Evolutionary conservation across 2,329 filamentous ascomycete genomes (phyloP).

Genomic region (Fusarium pseudonygamai): DNA sequence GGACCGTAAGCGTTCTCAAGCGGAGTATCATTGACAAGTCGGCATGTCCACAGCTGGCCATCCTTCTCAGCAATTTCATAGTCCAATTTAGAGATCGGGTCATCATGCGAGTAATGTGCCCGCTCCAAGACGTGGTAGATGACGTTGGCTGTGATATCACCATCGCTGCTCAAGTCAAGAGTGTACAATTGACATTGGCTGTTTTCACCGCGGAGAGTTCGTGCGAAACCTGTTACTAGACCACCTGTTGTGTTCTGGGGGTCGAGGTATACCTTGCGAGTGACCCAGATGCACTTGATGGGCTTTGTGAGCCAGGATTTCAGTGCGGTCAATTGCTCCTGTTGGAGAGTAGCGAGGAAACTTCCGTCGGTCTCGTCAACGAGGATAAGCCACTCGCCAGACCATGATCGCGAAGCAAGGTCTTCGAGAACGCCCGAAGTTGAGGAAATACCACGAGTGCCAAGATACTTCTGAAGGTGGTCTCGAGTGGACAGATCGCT

Average conservation of each 20-base stretch:
- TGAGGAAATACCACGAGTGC: constrained; percentile 10
- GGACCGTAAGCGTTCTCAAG: constrained; percentile 36
- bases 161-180: constrained; percentile 33
- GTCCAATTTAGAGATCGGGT: constrained; percentile 36
- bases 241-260: constrained; percentile 35
- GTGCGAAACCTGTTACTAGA: constrained; percentile 36
- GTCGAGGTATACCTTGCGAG: constrained; percentile 34
- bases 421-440: constrained; percentile 26
- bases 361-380: constrained; percentile 34
- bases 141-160: constrained; percentile 7
- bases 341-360: constrained; percentile 27
- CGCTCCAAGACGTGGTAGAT: constrained; percentile 33
- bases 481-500: background rate
- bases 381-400: constrained; percentile 33
- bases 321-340: constrained; percentile 21
- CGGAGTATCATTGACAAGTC: constrained; percentile 29
- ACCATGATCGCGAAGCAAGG: constrained; percentile 19
- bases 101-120: constrained; percentile 30
- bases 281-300: constrained; percentile 38
- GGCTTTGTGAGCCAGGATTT: constrained; percentile 29
- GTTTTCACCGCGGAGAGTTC: constrained; percentile 34
- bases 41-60: constrained; percentile 37
- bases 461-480: constrained; percentile 8
- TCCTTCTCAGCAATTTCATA: constrained; percentile 39
- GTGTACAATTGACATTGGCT: constrained; percentile 36